These are phyloP conservation scores for Marsdenia floribunda DNA, from an alignment of 257 asterid species.

Conservation along the genomic window DNA sequence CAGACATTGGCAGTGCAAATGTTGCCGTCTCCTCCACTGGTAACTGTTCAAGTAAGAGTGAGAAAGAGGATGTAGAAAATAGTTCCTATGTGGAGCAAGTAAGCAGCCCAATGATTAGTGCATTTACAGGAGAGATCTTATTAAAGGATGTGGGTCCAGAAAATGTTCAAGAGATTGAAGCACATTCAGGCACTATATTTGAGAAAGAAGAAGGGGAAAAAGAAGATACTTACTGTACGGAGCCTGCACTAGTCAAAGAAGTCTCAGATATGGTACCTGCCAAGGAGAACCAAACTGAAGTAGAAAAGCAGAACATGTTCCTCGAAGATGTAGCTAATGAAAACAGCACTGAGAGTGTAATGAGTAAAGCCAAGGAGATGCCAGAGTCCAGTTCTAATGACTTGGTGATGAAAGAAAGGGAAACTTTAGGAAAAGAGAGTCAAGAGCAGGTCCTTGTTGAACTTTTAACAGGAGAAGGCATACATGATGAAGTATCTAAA, in stretches of 20 bases:
- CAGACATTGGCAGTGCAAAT: background rate
- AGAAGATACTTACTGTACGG: background rate
- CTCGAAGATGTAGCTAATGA: background rate
- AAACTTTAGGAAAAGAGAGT: background rate
- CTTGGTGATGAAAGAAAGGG: background rate
- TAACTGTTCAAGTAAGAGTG: background rate
- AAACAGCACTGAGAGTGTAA: background rate
- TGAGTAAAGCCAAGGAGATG: background rate
- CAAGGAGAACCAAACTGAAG: background rate
- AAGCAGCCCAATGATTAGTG: background rate
- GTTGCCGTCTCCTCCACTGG: background rate
- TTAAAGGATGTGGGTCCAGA: background rate
- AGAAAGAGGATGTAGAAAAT: conserved; percentile 8
- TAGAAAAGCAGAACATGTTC: background rate
- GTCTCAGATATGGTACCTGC: background rate
- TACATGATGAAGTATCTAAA: conserved; percentile 12
- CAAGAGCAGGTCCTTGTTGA: conserved; percentile 2
- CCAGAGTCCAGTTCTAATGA: background rate
- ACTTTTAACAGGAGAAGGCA: conserved; percentile 12
- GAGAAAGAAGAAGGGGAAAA: background rate
- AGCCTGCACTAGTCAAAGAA: background rate
- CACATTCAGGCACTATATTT: background rate
- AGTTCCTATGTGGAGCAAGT: background rate
- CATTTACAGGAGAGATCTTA: background rate
- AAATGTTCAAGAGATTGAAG: conserved; percentile 7